Conservation (phyloP, 1,139 yeast genomes). For the Zygotorulaspora mrakii region DNA sequence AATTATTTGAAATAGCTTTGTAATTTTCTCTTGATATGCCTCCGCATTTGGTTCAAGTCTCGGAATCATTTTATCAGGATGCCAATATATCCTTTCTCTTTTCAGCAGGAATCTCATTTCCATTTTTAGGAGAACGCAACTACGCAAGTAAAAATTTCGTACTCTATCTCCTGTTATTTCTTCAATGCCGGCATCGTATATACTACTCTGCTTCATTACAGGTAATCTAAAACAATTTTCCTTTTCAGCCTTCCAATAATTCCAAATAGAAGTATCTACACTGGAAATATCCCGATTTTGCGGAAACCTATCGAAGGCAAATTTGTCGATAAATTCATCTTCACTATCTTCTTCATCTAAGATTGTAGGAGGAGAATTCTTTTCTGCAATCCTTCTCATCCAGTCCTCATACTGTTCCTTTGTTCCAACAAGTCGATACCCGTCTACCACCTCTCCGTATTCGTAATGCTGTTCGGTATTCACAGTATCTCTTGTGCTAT, state of each 20-base stretch:
- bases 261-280: constrained; percentile 3
- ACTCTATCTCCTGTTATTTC: too few relatives aligned
- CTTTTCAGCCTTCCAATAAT: constrained; percentile 7
- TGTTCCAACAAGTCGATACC: constrained; percentile 14
- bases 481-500: background rate
- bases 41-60: constrained; percentile 15
- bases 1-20: constrained; percentile 41
- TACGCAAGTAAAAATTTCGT: constrained; percentile 33
- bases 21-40: constrained; percentile 27
- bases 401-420: constrained; percentile 10
- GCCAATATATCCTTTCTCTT: constrained; percentile 60
- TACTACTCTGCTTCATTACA: too few relatives aligned
- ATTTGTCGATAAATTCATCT: background rate
- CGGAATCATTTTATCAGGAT: constrained; percentile 50
- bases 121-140: constrained; percentile 4
- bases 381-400: constrained; percentile 9
- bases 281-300: background rate
- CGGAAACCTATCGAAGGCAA: constrained; percentile 5
- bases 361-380: background rate
- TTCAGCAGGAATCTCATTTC: constrained; percentile 39
- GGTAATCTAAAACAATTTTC: too few relatives aligned
- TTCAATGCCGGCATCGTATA: constrained; percentile 5
- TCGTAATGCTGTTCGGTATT: constrained; percentile 3
- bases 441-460: constrained; percentile 14
- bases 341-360: background rate